phyloP scores from a whole-genome alignment of 2,329 filamentous ascomycete genomes.

The Nemania abortiva region DNA sequence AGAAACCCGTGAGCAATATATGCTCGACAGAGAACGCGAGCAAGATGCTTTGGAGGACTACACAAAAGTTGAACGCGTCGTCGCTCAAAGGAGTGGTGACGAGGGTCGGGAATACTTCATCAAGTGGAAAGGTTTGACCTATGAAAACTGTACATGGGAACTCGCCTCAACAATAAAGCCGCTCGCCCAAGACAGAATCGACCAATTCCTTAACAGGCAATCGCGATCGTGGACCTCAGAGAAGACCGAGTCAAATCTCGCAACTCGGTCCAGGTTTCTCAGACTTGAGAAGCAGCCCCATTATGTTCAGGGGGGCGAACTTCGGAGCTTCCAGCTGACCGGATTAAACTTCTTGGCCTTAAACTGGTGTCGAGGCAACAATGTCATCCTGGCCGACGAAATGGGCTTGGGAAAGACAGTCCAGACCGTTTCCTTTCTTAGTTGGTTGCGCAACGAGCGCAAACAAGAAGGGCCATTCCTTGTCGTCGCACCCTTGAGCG shows the following conservation, averaged over 20 bases:
- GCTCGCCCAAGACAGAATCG: slow-evolving; percentile 88
- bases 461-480: slow-evolving; percentile 94
- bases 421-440: slow-evolving; percentile 96
- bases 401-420: slow-evolving; percentile 99
- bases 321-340: slow-evolving; percentile 92
- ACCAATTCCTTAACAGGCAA: slow-evolving; percentile 87
- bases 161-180: slow-evolving; percentile 77
- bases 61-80: slow-evolving; percentile 92
- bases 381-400: slow-evolving; percentile 97
- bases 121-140: slow-evolving; percentile 96
- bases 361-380: slow-evolving; percentile 94
- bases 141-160: slow-evolving; percentile 97
- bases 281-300: slow-evolving; percentile 84
- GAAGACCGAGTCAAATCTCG: slow-evolving; percentile 78
- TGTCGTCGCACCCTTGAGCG: slow-evolving; percentile 96
- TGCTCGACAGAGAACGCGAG: slow-evolving; percentile 92
- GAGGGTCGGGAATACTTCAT: slow-evolving; percentile 89
- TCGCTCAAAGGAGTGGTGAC: slow-evolving; percentile 83
- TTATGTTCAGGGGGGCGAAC: slow-evolving; percentile 85
- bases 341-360: slow-evolving; percentile 95
- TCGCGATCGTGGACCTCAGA: slow-evolving; percentile 85
- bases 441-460: slow-evolving; percentile 92
- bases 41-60: slow-evolving; percentile 90
- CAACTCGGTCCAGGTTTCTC: slow-evolving; percentile 79
- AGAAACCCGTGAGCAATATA: slow-evolving; percentile 92